phyloP scores from a whole-genome alignment of 2,329 filamentous ascomycete genomes.

The Botrytis medusae region DNA sequence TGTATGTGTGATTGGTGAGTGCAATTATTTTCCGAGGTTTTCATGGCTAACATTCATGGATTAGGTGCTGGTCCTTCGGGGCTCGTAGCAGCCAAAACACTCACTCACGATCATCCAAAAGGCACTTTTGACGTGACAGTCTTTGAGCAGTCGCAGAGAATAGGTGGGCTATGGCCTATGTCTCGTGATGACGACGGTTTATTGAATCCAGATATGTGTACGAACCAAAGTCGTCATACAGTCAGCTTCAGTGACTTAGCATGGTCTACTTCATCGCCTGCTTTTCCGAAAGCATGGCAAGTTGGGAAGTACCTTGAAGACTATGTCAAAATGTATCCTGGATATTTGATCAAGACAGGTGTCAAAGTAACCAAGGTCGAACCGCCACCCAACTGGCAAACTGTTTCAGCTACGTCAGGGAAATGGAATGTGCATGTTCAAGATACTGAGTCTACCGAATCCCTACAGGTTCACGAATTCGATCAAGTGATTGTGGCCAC shows the following conservation, averaged over 20 bases:
- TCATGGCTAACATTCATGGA: constrained; percentile 1
- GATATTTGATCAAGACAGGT: constrained; percentile 31
- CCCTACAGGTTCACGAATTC: constrained; percentile 46
- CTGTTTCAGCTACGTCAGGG: background rate
- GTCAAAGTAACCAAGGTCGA: constrained; percentile 29
- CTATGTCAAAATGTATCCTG: constrained; percentile 59
- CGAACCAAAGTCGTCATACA: constrained; percentile 76
- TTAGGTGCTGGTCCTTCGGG: constrained; percentile 68
- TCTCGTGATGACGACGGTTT: constrained; percentile 48
- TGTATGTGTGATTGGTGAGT: constrained; percentile 36
- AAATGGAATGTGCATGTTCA: constrained; percentile 31
- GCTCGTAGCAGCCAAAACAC: constrained; percentile 69
- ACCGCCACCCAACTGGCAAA: constrained; percentile 9
- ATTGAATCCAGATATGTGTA: constrained; percentile 65
- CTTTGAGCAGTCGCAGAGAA: constrained; percentile 62
- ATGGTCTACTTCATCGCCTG: constrained; percentile 61
- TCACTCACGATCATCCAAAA: constrained; percentile 58
- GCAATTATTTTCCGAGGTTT: background rate
- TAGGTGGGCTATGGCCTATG: constrained; percentile 77
- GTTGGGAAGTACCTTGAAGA: constrained; percentile 68
- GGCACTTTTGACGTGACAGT: constrained; percentile 65
- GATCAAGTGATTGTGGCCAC: constrained; percentile 72
- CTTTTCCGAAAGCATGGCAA: constrained; percentile 76
- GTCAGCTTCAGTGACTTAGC: constrained; percentile 71
- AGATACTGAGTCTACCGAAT: background rate